Percentiles rank a stretch among this genome's conserved stretches.
Evolutionary conservation across 1,139 yeast species (phyloP).

Genomic region (Hemisphaericaspora xylanilytica): DNA sequence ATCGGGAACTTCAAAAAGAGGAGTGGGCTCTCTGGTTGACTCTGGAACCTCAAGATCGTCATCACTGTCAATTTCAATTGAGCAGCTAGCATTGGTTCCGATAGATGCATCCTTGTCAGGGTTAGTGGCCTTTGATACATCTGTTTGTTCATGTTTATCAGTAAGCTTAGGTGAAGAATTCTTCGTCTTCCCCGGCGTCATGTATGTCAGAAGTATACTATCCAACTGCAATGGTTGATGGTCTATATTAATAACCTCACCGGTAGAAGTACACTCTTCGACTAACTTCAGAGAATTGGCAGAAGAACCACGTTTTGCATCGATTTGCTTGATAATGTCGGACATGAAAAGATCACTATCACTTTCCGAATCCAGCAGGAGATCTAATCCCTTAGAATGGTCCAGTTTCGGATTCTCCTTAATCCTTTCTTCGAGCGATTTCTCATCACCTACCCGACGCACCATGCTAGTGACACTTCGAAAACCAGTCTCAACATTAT

Average conservation of each 20-base stretch:
- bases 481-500: constrained; percentile 71
- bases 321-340: constrained; percentile 1
- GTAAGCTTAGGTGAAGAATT: background rate
- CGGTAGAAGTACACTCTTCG: background rate
- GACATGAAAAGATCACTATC: constrained; percentile 6
- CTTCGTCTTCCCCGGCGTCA: background rate
- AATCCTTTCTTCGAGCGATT: constrained; percentile 15
- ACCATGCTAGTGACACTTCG: constrained; percentile 54
- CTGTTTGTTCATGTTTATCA: too few species aligned
- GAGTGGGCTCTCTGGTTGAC: constrained; percentile 4
- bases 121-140: too few species aligned
- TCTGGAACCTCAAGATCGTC: constrained; percentile 2
- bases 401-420: constrained; percentile 4
- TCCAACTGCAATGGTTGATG: background rate
- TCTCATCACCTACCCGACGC: constrained; percentile 22
- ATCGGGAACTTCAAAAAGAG: background rate
- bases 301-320: background rate
- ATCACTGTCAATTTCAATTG: background rate
- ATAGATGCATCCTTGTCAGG: too few species aligned
- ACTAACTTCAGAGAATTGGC: background rate
- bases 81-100: background rate
- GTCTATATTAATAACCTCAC: background rate
- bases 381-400: constrained; percentile 2
- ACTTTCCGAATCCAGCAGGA: constrained; percentile 9
- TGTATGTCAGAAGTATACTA: background rate